Evolutionary conservation across 495 filamentous ascomycete genomes (phyloP).

Genomic region (Xylaria curta): DNA sequence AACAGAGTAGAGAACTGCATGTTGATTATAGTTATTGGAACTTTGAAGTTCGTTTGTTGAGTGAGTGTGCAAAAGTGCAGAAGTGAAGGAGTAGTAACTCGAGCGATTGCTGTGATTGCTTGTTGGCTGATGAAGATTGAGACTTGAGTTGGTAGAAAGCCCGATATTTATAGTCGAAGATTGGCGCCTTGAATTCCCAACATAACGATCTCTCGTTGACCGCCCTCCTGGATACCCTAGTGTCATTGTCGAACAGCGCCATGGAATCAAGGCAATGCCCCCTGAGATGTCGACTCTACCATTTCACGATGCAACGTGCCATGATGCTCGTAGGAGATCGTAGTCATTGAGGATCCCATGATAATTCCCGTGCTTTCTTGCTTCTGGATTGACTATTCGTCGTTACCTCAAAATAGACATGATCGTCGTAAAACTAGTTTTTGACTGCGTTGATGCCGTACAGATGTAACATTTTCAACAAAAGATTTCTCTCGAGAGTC

Average conservation of each 20-base stretch:
- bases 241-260: constrained; percentile 2
- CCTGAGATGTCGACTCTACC: not conserved
- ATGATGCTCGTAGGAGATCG: not conserved
- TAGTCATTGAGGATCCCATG: not conserved
- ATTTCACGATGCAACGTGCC: constrained; percentile 22
- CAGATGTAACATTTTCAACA: not conserved
- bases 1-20: constrained; percentile 47
- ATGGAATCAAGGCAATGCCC: constrained; percentile 12
- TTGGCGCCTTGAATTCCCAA: not conserved
- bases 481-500: not conserved
- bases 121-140: constrained; percentile 26
- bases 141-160: constrained; percentile 24
- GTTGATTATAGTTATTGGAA: constrained; percentile 41
- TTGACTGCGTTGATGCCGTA: constrained; percentile 6
- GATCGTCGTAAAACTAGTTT: constrained; percentile 17
- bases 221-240: not conserved
- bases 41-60: constrained; percentile 30
- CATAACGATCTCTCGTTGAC: not conserved
- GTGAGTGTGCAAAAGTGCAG: constrained; percentile 33
- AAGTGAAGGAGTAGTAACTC: constrained; percentile 31
- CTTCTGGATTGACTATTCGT: not conserved
- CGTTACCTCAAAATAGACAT: constrained; percentile 1
- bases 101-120: constrained; percentile 25
- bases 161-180: constrained; percentile 36
- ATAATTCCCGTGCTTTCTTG: not conserved